Base-by-base conservation (phyloP, 768 basidiomycete genomes). In the Grammothele lineata region DNA sequence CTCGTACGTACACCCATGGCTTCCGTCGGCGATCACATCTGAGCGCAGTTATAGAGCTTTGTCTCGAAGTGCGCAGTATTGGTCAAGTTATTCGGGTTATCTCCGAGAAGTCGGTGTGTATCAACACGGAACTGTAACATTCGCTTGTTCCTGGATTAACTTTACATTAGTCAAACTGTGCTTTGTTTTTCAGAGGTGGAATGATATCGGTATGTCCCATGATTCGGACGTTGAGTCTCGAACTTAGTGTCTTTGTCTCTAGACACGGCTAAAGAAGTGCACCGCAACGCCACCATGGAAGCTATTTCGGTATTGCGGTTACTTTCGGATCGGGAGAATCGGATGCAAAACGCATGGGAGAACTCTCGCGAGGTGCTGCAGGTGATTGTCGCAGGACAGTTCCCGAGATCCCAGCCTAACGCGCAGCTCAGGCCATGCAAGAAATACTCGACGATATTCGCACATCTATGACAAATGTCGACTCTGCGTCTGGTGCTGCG, bases 61-160 rank as follows among this genome's bases (percentile, higher is more conserved):
- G 9, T 80, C 86, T 14, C 71, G 86, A 40, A 89, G 87, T 59
- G 78, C 87, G 7, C 87, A 90, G 57, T 84, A 82, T 57, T 90
- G 87, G 87, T 87, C 87, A 3, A 87, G 85, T 47, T 89, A 88
- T 63, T 90, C 87, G 2, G 87, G 87, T 0, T 88, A 90, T 64
- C 71, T 90, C 41, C 77, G 87, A 36, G 86, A 89, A 71, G 73
- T 86, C 47, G 78, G 87, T 85, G 60, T 62, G 85, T 78, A 35
- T n/a, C n/a, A n/a, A n/a, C n/a, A n/a, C n/a, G n/a, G n/a, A n/a
- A n/a, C n/a, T n/a, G n/a, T 37, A 11, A 9, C 18, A n/a, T n/a
- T n/a, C n/a, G n/a, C n/a, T n/a, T n/a, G 27, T 30, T 30, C 27
- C 27, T 30, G 27, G 8, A 7, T 7, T 7, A 30, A 30, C 27